Evolutionary conservation across 257 asterid species (phyloP).

Genomic region (Capsicum baccatum): DNA sequence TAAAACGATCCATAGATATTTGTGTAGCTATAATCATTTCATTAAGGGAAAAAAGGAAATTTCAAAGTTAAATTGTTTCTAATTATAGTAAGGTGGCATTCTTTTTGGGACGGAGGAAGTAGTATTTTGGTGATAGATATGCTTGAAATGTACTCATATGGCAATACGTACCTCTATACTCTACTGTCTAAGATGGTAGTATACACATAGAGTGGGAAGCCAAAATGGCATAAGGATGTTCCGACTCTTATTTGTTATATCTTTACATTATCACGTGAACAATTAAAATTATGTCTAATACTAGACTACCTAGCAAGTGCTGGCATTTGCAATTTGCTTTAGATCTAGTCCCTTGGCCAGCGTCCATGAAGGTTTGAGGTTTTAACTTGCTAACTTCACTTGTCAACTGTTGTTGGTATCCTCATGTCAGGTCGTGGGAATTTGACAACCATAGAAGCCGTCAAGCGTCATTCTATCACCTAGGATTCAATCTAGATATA

Average conservation of each 20-base stretch:
- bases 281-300: neutral
- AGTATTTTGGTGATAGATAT: neutral
- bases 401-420: neutral
- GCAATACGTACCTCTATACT: neutral
- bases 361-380: neutral
- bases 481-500: neutral
- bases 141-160: neutral
- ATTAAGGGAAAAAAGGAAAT: too few species aligned
- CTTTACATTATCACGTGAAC: constrained; percentile 4
- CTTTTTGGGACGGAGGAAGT: too few species aligned
- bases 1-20: too few species aligned
- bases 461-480: neutral
- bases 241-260: neutral
- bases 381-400: neutral
- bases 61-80: too few species aligned
- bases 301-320: neutral
- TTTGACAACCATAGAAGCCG: neutral
- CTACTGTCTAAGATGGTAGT: constrained; percentile 2
- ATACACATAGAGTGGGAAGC: neutral
- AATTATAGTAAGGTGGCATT: too few species aligned
- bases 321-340: constrained; percentile 11
- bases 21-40: too few species aligned
- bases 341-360: constrained; percentile 1
- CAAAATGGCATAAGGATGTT: neutral
- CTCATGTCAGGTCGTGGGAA: neutral